These are phyloP conservation scores for Amanita subjunquillea DNA, from an alignment of 768 basidiomycete genomes.

Conservation along the genomic window DNA sequence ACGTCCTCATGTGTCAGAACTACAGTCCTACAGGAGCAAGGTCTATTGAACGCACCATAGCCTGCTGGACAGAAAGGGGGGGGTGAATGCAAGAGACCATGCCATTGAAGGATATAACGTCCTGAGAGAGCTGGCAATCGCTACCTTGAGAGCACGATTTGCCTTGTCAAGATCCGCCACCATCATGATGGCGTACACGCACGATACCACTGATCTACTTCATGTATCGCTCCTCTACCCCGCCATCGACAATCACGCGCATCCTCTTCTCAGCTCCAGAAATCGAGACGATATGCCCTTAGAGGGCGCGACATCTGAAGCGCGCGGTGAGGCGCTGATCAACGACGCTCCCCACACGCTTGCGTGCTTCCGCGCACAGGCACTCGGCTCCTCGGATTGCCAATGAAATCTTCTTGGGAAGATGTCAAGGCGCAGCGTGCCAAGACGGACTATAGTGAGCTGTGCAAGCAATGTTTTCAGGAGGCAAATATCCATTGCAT, in stretches of 20 bases:
- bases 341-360: slow-evolving; percentile 46
- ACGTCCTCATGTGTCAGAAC: not conserved
- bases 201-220: slow-evolving; percentile 9
- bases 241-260: slow-evolving; percentile 74
- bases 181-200: not conserved
- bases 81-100: not conserved
- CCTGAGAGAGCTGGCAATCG: not conserved
- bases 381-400: slow-evolving; percentile 35
- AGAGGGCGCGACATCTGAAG: slow-evolving; percentile 60
- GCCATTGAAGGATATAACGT: not conserved
- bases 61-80: not conserved
- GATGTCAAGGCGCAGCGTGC: slow-evolving; percentile 39
- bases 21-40: not conserved
- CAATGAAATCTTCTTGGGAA: slow-evolving; percentile 39
- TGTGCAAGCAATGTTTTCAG: slow-evolving; percentile 48
- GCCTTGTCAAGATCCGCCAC: too few relatives aligned
- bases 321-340: slow-evolving; percentile 38
- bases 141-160: too few relatives aligned
- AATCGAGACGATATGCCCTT: slow-evolving; percentile 40
- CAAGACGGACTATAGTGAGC: slow-evolving; percentile 36
- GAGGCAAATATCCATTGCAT: slow-evolving; percentile 54
- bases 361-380: slow-evolving; percentile 46
- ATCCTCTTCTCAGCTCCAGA: slow-evolving; percentile 47
- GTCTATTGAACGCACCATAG: not conserved
- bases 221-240: slow-evolving; percentile 28